Evolutionary conservation across 306 rosid genomes (phyloP).

Genomic region (Corylus avellana): DNA sequence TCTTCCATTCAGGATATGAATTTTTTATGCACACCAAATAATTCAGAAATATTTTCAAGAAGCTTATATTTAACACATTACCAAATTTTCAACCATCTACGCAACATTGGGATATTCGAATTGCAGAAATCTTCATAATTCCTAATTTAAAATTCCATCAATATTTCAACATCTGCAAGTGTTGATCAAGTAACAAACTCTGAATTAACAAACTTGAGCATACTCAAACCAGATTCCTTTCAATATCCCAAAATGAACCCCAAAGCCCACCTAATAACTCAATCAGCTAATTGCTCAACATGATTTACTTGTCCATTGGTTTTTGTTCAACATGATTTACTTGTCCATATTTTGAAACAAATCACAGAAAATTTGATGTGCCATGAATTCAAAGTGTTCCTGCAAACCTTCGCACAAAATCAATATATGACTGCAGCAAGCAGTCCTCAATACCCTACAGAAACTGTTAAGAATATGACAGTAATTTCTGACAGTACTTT

Average conservation of each 20-base stretch:
- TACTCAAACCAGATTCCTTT: not conserved
- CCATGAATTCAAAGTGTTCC: not conserved
- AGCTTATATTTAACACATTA: not conserved
- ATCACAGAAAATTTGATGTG: not conserved
- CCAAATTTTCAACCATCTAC: not conserved
- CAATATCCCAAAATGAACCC: not conserved
- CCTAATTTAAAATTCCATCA: not conserved
- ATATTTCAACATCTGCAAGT: not conserved
- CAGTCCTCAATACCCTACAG: not conserved
- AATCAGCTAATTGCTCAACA: not conserved
- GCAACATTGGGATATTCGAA: not conserved
- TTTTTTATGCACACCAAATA: too few species aligned
- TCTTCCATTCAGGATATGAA: not conserved
- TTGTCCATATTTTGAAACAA: not conserved
- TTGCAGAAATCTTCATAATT: not conserved
- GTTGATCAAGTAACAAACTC: not conserved
- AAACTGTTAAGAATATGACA: not conserved
- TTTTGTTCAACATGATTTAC: not conserved
- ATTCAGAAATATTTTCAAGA: not conserved
- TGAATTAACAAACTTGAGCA: not conserved
- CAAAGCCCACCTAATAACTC: not conserved
- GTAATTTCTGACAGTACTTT: not conserved
- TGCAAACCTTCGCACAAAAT: not conserved
- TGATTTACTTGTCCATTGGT: not conserved
- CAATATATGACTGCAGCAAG: not conserved